A percentile compares a stretch with the other conserved stretches of the same genome.
These are phyloP conservation scores for Diversispora epigaea DNA, from an alignment of 192 early-diverging fungal species.

Conservation along the genomic window DNA sequence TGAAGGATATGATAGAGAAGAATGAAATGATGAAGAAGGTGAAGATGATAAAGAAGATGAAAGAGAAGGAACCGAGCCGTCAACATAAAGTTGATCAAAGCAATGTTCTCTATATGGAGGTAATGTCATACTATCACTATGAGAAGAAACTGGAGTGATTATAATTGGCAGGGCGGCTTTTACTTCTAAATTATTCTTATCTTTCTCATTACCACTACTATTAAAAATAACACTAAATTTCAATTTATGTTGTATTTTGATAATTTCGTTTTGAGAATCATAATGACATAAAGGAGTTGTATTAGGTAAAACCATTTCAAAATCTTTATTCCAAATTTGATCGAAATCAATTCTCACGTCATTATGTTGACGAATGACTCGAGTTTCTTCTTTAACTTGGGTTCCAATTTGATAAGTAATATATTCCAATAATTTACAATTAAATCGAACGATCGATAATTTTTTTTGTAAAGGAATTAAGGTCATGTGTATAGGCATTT, in stretches of 20 bases:
- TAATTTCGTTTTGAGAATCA: slow-evolving; percentile 36
- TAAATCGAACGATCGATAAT: slow-evolving; percentile 43
- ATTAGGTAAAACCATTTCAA: slow-evolving; percentile 23
- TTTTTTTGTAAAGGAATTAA: slow-evolving; percentile 46
- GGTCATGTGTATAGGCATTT: slow-evolving; percentile 47
- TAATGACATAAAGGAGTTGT: slow-evolving; percentile 27
- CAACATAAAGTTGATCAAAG: neutral
- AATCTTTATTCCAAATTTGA: slow-evolving; percentile 27
- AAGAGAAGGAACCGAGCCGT: no score
- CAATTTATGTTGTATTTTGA: slow-evolving; percentile 38
- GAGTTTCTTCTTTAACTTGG: slow-evolving; percentile 7
- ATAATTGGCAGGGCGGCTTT: slow-evolving; percentile 39
- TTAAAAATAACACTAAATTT: slow-evolving; percentile 32
- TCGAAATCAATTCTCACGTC: neutral
- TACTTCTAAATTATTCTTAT: slow-evolving; percentile 36
- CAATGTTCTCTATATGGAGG: slow-evolving; percentile 9
- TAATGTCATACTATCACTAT: neutral
- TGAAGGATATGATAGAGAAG: no score
- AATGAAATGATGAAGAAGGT: neutral
- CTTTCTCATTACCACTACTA: neutral
- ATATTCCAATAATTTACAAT: slow-evolving; percentile 58
- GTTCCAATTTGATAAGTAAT: slow-evolving; percentile 40
- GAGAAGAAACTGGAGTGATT: slow-evolving; percentile 23
- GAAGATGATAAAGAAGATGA: no score
- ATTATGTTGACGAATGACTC: slow-evolving; percentile 2